Percentiles rank a stretch among this genome's conserved stretches.
These are phyloP conservation scores for Entomortierella lignicola DNA, from an alignment of 192 early-diverging fungal genomes.

Conservation along the genomic window DNA sequence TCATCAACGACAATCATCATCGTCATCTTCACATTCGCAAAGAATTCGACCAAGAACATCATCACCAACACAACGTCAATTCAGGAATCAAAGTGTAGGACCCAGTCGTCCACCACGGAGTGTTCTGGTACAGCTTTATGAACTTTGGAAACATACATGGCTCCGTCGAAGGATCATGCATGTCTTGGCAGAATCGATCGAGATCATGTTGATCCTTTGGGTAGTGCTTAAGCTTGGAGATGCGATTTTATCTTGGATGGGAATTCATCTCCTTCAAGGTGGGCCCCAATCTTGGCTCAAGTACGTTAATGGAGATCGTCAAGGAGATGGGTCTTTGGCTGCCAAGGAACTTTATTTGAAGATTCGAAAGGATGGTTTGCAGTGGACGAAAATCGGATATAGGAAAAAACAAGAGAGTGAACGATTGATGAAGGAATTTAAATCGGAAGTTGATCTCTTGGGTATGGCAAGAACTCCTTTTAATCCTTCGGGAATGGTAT, in stretches of 20 bases:
- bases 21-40: neutral
- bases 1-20: neutral
- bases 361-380: slow-evolving; percentile 28
- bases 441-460: neutral
- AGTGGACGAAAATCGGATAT: neutral
- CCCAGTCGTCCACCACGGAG: slow-evolving; percentile 29
- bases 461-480: slow-evolving; percentile 14
- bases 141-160: slow-evolving; percentile 47
- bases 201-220: slow-evolving; percentile 24
- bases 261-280: slow-evolving; percentile 8
- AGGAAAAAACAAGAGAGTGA: slow-evolving; percentile 4
- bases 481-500: slow-evolving; percentile 30
- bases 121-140: slow-evolving; percentile 32
- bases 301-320: slow-evolving; percentile 28
- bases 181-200: slow-evolving; percentile 30
- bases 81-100: slow-evolving; percentile 29
- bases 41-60: neutral
- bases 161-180: slow-evolving; percentile 42
- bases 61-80: slow-evolving; percentile 8
- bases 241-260: slow-evolving; percentile 16
- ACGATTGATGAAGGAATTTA: slow-evolving; percentile 9
- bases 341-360: slow-evolving; percentile 42
- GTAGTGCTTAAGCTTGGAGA: slow-evolving; percentile 27
- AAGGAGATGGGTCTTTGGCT: slow-evolving; percentile 8
- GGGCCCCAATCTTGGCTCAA: slow-evolving; percentile 15